Conservation (phyloP, 495 filamentous ascomycete species). For the Xylaria palmicola region DNA sequence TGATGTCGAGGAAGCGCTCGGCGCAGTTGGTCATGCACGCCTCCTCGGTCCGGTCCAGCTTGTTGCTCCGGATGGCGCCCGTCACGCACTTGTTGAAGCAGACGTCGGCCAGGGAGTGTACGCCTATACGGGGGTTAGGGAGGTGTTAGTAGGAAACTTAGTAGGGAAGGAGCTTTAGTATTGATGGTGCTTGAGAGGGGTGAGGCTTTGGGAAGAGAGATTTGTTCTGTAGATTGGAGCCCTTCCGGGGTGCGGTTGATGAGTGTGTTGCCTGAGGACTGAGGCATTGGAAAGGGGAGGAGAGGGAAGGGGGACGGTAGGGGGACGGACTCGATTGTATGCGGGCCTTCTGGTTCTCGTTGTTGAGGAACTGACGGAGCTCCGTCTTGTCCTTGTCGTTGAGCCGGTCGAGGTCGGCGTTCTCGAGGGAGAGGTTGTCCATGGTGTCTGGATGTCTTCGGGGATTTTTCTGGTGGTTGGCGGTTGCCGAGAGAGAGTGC, state of each 20-base stretch:
- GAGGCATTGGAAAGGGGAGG: too few relatives aligned
- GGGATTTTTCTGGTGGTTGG: too few relatives aligned
- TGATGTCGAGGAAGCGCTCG: conserved; percentile 87
- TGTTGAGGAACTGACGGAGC: conserved; percentile 74
- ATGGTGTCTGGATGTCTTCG: conserved; percentile 29
- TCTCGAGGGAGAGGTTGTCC: conserved; percentile 34
- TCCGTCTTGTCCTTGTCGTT: conserved; percentile 81
- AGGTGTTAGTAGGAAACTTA: neutral
- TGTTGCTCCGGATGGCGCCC: conserved; percentile 59
- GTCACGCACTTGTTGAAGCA: conserved; percentile 92
- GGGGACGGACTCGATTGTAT: conserved; percentile 74
- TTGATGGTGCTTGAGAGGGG: neutral
- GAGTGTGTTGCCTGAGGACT: too few relatives aligned
- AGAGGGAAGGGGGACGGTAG: neutral
- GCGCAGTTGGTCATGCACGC: conserved; percentile 87
- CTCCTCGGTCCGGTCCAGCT: conserved; percentile 74
- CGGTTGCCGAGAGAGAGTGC: neutral
- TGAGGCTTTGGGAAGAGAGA: too few relatives aligned
- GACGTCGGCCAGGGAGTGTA: conserved; percentile 75
- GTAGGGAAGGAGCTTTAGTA: neutral
- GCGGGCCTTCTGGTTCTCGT: conserved; percentile 75
- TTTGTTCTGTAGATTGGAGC: too few relatives aligned
- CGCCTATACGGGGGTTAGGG: conserved; percentile 1
- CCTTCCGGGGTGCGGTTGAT: too few relatives aligned
- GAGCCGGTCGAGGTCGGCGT: conserved; percentile 64